phyloP scores from a whole-genome alignment of 2,329 filamentous ascomycete species.

The Ustulina deusta region DNA sequence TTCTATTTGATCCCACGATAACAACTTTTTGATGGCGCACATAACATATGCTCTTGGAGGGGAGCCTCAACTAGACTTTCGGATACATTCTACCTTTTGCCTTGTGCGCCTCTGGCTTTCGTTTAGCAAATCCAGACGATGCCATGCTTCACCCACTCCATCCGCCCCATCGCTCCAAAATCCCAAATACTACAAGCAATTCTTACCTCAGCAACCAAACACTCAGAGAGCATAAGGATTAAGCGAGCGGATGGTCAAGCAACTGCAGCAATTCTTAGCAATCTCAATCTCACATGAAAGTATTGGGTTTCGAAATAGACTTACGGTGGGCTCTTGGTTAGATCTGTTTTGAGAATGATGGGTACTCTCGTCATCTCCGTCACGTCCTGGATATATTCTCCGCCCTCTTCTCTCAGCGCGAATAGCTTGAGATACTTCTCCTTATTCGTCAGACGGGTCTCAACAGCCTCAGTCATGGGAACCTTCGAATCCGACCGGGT shows the following conservation, averaged over 20 bases:
- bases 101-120: conserved; percentile 33
- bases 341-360: conserved; percentile 98
- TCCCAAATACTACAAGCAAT: conserved; percentile 26
- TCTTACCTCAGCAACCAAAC: conserved; percentile 9
- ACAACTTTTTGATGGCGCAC: conserved; percentile 44
- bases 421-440: conserved; percentile 96
- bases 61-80: conserved; percentile 37
- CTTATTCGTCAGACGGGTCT: conserved; percentile 88
- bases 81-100: conserved; percentile 49
- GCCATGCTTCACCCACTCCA: conserved; percentile 31
- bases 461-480: conserved; percentile 77
- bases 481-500: conserved; percentile 96
- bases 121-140: conserved; percentile 38
- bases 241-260: conserved; percentile 74
- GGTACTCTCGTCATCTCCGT: conserved; percentile 97
- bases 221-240: conserved; percentile 69
- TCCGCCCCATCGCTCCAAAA: conserved; percentile 25
- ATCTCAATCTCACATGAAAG: neutral
- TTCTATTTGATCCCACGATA: conserved; percentile 35
- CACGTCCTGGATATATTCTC: conserved; percentile 98
- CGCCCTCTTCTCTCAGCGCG: conserved; percentile 88
- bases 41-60: conserved; percentile 46
- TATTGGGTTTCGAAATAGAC: conserved; percentile 57
- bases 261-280: conserved; percentile 62
- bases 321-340: conserved; percentile 99